Conservation (phyloP, 2,329 filamentous ascomycete genomes). For the Lachnellula occidentalis region DNA sequence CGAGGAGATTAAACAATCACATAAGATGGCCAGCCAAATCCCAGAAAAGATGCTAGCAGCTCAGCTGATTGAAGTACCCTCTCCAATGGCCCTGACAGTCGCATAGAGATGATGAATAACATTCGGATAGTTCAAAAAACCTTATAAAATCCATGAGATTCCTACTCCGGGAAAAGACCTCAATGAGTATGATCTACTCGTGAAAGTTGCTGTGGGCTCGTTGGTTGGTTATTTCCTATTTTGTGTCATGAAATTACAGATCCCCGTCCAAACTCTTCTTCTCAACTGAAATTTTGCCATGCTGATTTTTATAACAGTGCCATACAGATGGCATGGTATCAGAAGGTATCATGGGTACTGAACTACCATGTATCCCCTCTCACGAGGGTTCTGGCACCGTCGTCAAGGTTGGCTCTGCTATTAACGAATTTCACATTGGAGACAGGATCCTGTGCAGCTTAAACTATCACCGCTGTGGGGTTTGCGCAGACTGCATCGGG, state of each 20-base stretch:
- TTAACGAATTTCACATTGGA: conserved; percentile 29
- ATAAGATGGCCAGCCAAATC: conserved; percentile 24
- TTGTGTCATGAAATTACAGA: too few species aligned
- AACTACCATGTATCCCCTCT: conserved; percentile 48
- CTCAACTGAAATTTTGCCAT: conserved; percentile 27
- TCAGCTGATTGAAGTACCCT: conserved; percentile 39
- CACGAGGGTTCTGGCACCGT: conserved; percentile 29
- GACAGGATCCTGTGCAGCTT: conserved; percentile 49
- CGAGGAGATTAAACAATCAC: background rate
- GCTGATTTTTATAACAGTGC: conserved; percentile 32
- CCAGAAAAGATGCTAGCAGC: conserved; percentile 43
- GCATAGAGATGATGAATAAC: background rate
- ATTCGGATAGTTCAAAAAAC: conserved; percentile 41
- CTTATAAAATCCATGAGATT: conserved; percentile 47
- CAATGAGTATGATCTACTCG: conserved; percentile 46
- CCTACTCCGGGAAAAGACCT: conserved; percentile 41
- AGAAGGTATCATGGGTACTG: conserved; percentile 42
- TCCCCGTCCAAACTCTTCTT: conserved; percentile 27
- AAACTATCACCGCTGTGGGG: conserved; percentile 46
- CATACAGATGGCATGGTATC: conserved; percentile 56
- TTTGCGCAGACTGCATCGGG: conserved; percentile 46
- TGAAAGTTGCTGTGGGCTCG: conserved; percentile 53
- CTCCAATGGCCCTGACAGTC: background rate
- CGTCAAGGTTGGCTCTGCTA: conserved; percentile 28
- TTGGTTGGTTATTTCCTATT: conserved; percentile 27